Base-by-base conservation (phyloP, 805 yeast species). In the Candida glaebosa region DNA sequence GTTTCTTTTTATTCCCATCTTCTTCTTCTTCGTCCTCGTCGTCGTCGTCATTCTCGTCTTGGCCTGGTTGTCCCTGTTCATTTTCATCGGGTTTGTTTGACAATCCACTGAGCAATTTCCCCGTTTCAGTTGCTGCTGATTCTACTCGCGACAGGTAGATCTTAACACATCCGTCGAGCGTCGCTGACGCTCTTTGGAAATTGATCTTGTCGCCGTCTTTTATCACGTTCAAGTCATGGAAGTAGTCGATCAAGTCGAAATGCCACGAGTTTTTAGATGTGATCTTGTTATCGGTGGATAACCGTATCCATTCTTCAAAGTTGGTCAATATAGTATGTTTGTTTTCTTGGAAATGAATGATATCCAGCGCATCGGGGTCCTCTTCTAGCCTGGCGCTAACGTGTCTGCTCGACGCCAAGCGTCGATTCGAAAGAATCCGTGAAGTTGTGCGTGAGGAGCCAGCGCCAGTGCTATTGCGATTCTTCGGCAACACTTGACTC, bases 131-230 rank as follows among this genome's bases (percentile, higher is more conserved):
- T 4, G 90, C 95, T 0, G 88, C 95, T 0, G 96, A 84, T 54
- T 90, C 97, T 17, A 91, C 89, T 52, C 98, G 76, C 12, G 95
- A 85, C 9, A 90, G 79, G 58, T 91, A 91, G 40, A 91, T 87
- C 65, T 89, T 89, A 25, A 90, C 91, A 69, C 97, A 90, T 0
- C 97, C 97, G 54, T 90, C 97, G 17, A 91, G 67, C 1, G 97
- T 87, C 2, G 95, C 88, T 0, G 93, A 81, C 0, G 97, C 98
- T 50, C 82, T 79, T 58, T 87, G 96, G 60, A 91, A 90, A 59
- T 89, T 88, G 53, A 90, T 86, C 31, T 53, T 56, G 10, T 60
- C 61, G 6, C 73, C 75, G 46, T 73, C 78, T 45, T 65, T 60
- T 30, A 75, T 61, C 22, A 70, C 66, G 36, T 68, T 69, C 60